Percentiles rank a stretch among this genome's conserved stretches.
Evolutionary conservation across 768 basidiomycete genomes (phyloP).

Genomic region (Trametes cinnabarina): DNA sequence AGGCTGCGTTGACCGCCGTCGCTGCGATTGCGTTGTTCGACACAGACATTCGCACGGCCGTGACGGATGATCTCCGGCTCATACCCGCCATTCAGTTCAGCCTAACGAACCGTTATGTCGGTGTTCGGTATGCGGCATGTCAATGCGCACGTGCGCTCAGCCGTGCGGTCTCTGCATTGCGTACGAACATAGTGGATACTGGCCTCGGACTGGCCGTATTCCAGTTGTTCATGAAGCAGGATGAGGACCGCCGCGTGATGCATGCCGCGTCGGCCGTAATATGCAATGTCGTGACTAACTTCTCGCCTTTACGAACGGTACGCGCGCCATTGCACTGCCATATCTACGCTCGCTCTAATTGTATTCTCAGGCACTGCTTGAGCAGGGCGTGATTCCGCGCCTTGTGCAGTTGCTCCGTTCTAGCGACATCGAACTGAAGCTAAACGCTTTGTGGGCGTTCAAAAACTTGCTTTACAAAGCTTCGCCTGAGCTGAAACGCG

Average conservation of each 20-base stretch:
- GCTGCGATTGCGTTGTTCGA: conserved; percentile 72
- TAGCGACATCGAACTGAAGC: conserved; percentile 53
- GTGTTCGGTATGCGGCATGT: conserved; percentile 83
- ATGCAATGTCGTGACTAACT: conserved; percentile 85
- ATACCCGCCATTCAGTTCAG: conserved; percentile 53
- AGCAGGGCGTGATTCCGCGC: conserved; percentile 63
- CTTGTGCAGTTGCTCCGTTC: conserved; percentile 57
- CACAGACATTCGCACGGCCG: conserved; percentile 65
- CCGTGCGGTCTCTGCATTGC: conserved; percentile 72
- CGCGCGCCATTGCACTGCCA: conserved; percentile 27
- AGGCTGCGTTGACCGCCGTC: conserved; percentile 75
- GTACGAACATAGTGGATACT: conserved; percentile 83
- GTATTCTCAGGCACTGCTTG: conserved; percentile 53
- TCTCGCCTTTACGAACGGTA: conserved; percentile 75
- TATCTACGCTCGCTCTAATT: not conserved
- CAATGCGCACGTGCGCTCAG: conserved; percentile 81
- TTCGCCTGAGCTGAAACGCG: conserved; percentile 53
- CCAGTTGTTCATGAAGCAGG: conserved; percentile 49
- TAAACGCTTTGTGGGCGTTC: conserved; percentile 82
- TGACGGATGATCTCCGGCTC: conserved; percentile 60
- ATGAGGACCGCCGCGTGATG: conserved; percentile 69
- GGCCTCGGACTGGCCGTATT: conserved; percentile 75
- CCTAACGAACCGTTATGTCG: conserved; percentile 61
- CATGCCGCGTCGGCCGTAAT: conserved; percentile 70
- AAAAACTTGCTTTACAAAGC: conserved; percentile 79